These are phyloP conservation scores for Diplogelasinospora grovesii DNA, from an alignment of 495 filamentous ascomycete genomes.

Conservation along the genomic window DNA sequence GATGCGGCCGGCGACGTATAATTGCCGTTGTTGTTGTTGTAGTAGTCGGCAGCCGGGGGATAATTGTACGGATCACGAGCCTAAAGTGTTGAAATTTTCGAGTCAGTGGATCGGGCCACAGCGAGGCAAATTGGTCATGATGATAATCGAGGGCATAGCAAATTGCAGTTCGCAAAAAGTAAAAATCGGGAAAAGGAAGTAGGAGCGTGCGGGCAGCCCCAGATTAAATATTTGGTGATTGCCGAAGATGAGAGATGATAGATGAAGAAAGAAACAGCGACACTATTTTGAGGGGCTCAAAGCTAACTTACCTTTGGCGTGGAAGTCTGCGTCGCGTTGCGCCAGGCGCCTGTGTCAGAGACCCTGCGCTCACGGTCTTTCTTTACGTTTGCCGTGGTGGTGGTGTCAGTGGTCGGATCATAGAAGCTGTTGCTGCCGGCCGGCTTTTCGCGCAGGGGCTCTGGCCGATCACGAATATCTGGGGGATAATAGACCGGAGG, in stretches of 20 bases:
- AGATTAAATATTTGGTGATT: no score
- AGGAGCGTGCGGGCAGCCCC: constrained; percentile 11
- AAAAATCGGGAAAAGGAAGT: constrained; percentile 8
- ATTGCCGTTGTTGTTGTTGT: constrained; percentile 50
- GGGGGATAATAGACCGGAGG: constrained; percentile 24
- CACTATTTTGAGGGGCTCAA: constrained; percentile 12
- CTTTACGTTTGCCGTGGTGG: constrained; percentile 24
- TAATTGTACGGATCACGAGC: constrained; percentile 46
- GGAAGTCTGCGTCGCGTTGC: constrained; percentile 26
- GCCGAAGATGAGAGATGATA: no score
- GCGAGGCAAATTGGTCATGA: constrained; percentile 5
- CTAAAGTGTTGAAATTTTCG: constrained; percentile 29
- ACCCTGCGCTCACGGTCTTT: constrained; percentile 31
- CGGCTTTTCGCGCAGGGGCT: constrained; percentile 36
- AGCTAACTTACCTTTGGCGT: constrained; percentile 35
- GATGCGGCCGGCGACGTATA: constrained; percentile 53
- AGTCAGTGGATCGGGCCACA: constrained; percentile 15
- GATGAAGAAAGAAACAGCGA: no score
- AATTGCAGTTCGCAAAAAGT: constrained; percentile 3
- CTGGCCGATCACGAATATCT: constrained; percentile 26
- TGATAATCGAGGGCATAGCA: background rate
- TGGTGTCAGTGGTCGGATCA: constrained; percentile 49
- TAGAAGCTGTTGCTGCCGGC: constrained; percentile 45
- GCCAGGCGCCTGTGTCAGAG: constrained; percentile 36
- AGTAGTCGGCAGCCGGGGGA: constrained; percentile 40